Conservation (phyloP, 495 filamentous ascomycete species). For the Penicillium fimorum region DNA sequence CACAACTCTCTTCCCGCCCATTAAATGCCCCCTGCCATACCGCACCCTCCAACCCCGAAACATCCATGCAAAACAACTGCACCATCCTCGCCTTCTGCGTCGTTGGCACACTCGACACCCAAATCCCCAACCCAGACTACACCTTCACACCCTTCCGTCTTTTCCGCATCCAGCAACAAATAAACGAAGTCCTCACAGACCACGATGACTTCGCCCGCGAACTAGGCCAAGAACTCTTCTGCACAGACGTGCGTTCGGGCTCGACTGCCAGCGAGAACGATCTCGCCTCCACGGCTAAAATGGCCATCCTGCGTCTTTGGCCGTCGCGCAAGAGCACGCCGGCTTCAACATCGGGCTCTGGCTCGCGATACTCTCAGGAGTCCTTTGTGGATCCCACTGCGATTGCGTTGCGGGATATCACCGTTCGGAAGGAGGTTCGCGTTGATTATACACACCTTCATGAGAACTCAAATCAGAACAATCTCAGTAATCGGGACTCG, state of each 20-base stretch:
- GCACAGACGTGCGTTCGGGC: conserved; percentile 30
- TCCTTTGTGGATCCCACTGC: conserved; percentile 24
- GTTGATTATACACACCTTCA: conserved; percentile 47
- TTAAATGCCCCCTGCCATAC: conserved; percentile 45
- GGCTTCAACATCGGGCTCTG: not conserved
- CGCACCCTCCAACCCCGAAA: conserved; percentile 18
- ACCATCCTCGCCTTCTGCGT: conserved; percentile 55
- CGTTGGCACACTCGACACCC: conserved; percentile 51
- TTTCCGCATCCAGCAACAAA: conserved; percentile 57
- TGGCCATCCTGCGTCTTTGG: conserved; percentile 34
- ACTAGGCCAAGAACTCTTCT: conserved; percentile 32
- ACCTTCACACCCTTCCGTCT: conserved; percentile 53
- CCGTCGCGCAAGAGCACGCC: conserved; percentile 24
- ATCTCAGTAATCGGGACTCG: conserved; percentile 25
- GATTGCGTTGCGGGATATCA: conserved; percentile 47
- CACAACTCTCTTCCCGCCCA: conserved; percentile 49
- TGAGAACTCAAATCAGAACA: conserved; percentile 26
- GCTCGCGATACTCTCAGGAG: conserved; percentile 37
- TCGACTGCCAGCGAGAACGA: conserved; percentile 30
- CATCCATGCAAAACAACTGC: conserved; percentile 21
- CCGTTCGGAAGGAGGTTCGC: conserved; percentile 53
- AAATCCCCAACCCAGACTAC: conserved; percentile 38
- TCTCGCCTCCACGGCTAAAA: conserved; percentile 24
- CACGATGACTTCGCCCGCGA: conserved; percentile 51
- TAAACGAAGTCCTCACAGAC: conserved; percentile 49